Evolutionary conservation across 768 basidiomycete species (phyloP), one percentile per base, ranked within the genome.

Genomic region (Grammothele lineata): DNA sequence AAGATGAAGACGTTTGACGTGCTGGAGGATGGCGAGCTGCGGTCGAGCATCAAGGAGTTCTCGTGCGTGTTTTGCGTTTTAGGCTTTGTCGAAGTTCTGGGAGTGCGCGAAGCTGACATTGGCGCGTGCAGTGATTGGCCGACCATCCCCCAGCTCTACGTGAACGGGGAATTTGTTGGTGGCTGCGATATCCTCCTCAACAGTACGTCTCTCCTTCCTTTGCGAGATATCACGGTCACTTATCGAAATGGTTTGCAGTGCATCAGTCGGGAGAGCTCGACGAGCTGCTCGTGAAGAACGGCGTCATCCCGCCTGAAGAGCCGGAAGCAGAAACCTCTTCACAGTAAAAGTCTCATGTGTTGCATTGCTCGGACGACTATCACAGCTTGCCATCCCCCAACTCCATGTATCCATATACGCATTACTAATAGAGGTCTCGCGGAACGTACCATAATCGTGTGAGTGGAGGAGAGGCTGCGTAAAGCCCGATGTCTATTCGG

Each of bases 211-310:
- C 27, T 33, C 15, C 22, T 12, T 17, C 37, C 11, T 37, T 15
- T 26, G 42, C 23, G 15, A 40, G 38, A 40, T 23, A 19, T 17
- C 25, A 7, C 27, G 32, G 34, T 45, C 49, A 45, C 44, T 41
- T 23, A 47, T 25, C 24, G 21, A 22, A 15, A 43, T 25, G n/a
- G n/a, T 33, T 35, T 12, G 32, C 55, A 94, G 92, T 99, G 95
- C 95, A 97, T 64, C 92, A 95, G 70, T 87, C 83, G 6, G 95
- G 95, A 45, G 93, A 97, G 67, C 75, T 99, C 7, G 92, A 95
- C 61, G 76, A 77, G 21, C 74, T 96, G 5, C 71, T 96, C 18
- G 78, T 78, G 55, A 81, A 87, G 62, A 75, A 83, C 49, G 72
- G 78, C 8, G 66, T 95, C 48, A 80, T 92, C 50, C 78, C 84